phyloP scores from a whole-genome alignment of 2,329 filamentous ascomycete genomes.

The Neophaeococcomyces aloes region DNA sequence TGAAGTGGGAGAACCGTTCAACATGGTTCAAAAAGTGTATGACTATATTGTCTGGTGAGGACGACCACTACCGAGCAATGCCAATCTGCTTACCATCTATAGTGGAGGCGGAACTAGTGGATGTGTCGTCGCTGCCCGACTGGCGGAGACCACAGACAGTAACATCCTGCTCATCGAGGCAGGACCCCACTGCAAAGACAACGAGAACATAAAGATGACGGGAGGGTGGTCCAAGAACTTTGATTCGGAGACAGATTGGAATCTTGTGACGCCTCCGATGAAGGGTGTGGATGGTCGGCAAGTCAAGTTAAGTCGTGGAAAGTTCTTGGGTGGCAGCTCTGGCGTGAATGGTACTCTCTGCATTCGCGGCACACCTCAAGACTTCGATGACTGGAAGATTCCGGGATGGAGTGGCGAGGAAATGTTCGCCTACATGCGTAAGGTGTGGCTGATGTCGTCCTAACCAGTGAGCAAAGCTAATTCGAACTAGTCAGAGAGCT shows the following conservation, averaged over 20 bases:
- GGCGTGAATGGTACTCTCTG: conserved; percentile 37
- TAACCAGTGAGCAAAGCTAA: conserved; percentile 12
- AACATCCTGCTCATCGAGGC: conserved; percentile 39
- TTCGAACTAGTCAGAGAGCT: conserved; percentile 48
- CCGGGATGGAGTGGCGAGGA: conserved; percentile 44
- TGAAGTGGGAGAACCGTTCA: background rate
- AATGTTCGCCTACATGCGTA: conserved; percentile 47
- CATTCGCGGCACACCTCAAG: conserved; percentile 34
- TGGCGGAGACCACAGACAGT: conserved; percentile 35
- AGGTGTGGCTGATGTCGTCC: conserved; percentile 41
- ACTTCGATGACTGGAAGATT: conserved; percentile 48
- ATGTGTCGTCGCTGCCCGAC: conserved; percentile 39
- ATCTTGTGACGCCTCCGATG: conserved; percentile 33
- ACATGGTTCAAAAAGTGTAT: conserved; percentile 16
- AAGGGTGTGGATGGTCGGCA: conserved; percentile 31
- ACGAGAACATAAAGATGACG: conserved; percentile 38
- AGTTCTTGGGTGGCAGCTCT: conserved; percentile 34
- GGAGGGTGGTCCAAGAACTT: conserved; percentile 35
- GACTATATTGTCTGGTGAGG: conserved; percentile 25
- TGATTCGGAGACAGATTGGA: conserved; percentile 36
- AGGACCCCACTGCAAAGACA: conserved; percentile 35
- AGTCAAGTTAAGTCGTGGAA: conserved; percentile 35
- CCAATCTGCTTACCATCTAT: background rate
- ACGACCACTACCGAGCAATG: background rate
- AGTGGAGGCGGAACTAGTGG: conserved; percentile 39